These are phyloP conservation scores for Oemleria cerasiformis DNA, from an alignment of 306 rosid species.

Conservation along the genomic window DNA sequence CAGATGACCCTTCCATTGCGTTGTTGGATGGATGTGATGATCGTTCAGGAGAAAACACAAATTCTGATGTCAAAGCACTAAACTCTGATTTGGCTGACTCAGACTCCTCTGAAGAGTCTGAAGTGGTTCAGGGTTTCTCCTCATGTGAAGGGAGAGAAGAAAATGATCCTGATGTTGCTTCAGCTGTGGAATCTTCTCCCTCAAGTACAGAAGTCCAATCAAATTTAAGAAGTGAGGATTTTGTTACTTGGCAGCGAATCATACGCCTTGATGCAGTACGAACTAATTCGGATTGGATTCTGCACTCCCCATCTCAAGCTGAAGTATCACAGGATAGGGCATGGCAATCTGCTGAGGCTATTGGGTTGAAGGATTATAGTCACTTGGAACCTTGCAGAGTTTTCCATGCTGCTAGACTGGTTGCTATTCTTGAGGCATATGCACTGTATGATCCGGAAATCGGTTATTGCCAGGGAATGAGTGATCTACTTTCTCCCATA, in stretches of 20 bases:
- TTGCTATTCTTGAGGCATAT: conserved; percentile 97
- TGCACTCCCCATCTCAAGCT: conserved; percentile 61
- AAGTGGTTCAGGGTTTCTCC: conserved; percentile 64
- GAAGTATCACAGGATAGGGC: conserved; percentile 63
- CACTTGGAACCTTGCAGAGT: conserved; percentile 82
- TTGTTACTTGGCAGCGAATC: conserved; percentile 90
- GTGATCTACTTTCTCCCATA: conserved; percentile 95
- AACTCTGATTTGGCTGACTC: conserved; percentile 81
- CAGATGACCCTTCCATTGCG: conserved; percentile 61
- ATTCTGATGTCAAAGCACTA: conserved; percentile 55
- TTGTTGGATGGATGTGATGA: conserved; percentile 67
- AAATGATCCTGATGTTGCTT: conserved; percentile 40
- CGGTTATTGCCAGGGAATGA: conserved; percentile 99
- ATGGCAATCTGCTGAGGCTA: conserved; percentile 70
- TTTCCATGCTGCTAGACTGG: conserved; percentile 88
- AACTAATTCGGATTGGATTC: conserved; percentile 89
- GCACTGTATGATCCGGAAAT: conserved; percentile 93
- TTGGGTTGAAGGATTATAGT: conserved; percentile 89
- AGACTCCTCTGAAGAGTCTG: conserved; percentile 80
- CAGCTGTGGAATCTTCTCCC: conserved; percentile 63
- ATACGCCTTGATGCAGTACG: conserved; percentile 97
- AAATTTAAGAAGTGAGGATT: conserved; percentile 64
- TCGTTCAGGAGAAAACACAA: conserved; percentile 43
- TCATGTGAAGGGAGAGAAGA: conserved; percentile 55
- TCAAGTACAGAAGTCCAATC: conserved; percentile 39